Evolutionary conservation across 1,139 yeast genomes (phyloP).

Genomic region (Sugiyamaella neomexicana): DNA sequence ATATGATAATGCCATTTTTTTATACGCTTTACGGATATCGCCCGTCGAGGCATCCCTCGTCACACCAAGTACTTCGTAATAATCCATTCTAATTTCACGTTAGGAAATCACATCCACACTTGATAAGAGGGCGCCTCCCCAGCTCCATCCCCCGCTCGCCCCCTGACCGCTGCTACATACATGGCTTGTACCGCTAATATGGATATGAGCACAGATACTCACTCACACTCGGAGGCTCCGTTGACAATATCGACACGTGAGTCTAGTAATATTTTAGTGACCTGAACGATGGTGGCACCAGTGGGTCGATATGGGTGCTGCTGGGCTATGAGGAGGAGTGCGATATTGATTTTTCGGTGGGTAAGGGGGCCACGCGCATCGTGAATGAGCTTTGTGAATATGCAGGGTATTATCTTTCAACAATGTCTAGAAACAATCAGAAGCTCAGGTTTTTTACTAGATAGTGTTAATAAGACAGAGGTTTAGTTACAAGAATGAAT

Average conservation of each 20-base stretch:
- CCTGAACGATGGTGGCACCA: neutral
- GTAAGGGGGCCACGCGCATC: conserved; percentile 5
- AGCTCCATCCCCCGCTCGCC: too few relatives aligned
- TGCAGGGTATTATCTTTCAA: neutral
- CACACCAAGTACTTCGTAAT: conserved; percentile 70
- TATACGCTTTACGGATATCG: conserved; percentile 76
- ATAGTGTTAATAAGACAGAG: too few relatives aligned
- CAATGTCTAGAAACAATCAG: too few relatives aligned
- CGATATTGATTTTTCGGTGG: conserved; percentile 13
- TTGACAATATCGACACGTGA: neutral
- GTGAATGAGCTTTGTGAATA: neutral
- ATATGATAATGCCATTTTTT: conserved; percentile 66
- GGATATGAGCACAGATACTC: neutral
- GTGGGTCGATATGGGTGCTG: neutral
- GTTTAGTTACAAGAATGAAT: too few relatives aligned
- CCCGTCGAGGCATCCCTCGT: conserved; percentile 57
- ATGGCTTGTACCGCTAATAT: neutral
- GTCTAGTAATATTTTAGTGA: neutral
- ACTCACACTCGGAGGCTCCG: neutral
- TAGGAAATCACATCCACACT: neutral
- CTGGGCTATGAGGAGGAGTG: neutral
- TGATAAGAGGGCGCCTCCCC: too few relatives aligned
- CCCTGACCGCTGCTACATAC: neutral
- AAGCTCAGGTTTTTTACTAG: too few relatives aligned
- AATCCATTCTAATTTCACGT: conserved; percentile 37